These are phyloP conservation scores for Cyphellophora attinorum DNA, from an alignment of 2,329 filamentous ascomycete genomes.

Conservation along the genomic window DNA sequence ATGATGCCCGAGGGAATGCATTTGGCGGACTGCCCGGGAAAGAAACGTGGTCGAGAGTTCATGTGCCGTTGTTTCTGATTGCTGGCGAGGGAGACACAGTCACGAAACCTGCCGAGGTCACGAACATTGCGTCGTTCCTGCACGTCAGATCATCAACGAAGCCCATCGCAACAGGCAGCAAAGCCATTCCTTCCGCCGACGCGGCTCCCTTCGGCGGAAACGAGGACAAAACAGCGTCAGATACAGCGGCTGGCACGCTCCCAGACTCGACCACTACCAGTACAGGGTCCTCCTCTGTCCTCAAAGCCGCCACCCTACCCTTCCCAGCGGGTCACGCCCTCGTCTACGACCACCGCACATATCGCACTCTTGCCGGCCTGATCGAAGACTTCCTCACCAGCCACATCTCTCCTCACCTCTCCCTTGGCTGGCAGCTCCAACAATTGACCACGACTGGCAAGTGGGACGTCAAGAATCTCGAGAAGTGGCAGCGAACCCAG, in stretches of 20 bases:
- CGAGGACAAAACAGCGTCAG: background rate
- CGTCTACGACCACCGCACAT: constrained; percentile 67
- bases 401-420: constrained; percentile 67
- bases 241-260: background rate
- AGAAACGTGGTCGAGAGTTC: constrained; percentile 61
- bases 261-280: background rate
- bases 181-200: constrained; percentile 22
- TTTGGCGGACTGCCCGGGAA: constrained; percentile 59
- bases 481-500: constrained; percentile 74
- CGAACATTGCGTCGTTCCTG: constrained; percentile 47
- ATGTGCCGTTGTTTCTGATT: constrained; percentile 67
- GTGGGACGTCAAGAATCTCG: constrained; percentile 95
- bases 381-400: constrained; percentile 72
- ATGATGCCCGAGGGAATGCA: constrained; percentile 42
- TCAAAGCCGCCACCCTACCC: constrained; percentile 64
- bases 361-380: constrained; percentile 67
- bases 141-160: constrained; percentile 1
- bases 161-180: background rate
- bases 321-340: constrained; percentile 73
- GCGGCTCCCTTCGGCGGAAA: constrained; percentile 22
- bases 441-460: constrained; percentile 83
- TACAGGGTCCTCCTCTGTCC: constrained; percentile 28
- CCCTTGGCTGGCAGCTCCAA: constrained; percentile 82
- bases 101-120: constrained; percentile 61
- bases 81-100: constrained; percentile 68